phyloP scores from a whole-genome alignment of 495 filamentous ascomycete genomes.

The Lepraria neglecta region DNA sequence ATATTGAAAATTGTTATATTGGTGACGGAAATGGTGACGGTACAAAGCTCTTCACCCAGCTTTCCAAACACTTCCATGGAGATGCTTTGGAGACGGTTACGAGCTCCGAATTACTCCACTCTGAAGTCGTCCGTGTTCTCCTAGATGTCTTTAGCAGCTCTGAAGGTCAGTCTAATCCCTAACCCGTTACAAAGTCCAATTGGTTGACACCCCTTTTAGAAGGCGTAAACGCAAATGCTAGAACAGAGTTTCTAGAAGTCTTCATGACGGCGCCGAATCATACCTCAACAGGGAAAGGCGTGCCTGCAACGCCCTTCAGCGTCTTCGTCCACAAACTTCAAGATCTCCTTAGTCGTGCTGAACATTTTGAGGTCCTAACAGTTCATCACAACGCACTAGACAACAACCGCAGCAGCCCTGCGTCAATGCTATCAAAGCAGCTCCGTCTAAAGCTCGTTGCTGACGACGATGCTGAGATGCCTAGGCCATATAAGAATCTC shows the following conservation, averaged over 20 bases:
- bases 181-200: background rate
- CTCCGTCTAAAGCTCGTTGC: conserved; percentile 83
- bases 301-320: conserved; percentile 77
- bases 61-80: conserved; percentile 84
- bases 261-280: conserved; percentile 72
- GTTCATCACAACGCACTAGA: conserved; percentile 91
- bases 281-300: conserved; percentile 54
- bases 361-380: conserved; percentile 96
- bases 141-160: conserved; percentile 72
- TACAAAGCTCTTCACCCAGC: conserved; percentile 59
- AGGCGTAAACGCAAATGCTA: conserved; percentile 43
- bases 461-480: conserved; percentile 85
- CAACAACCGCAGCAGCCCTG: conserved; percentile 82
- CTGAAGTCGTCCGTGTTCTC: conserved; percentile 77
- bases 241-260: conserved; percentile 83
- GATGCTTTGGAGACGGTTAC: conserved; percentile 88
- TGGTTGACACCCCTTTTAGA: conserved; percentile 26
- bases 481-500: conserved; percentile 76
- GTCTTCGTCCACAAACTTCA: conserved; percentile 90
- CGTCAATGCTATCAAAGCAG: conserved; percentile 95
- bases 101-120: conserved; percentile 90
- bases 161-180: conserved; percentile 31
- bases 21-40: conserved; percentile 49
- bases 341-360: conserved; percentile 88
- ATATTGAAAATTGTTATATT: conserved; percentile 65